Conservation (phyloP, 2,329 filamentous ascomycete species). For the Diaporthe australafricana region DNA sequence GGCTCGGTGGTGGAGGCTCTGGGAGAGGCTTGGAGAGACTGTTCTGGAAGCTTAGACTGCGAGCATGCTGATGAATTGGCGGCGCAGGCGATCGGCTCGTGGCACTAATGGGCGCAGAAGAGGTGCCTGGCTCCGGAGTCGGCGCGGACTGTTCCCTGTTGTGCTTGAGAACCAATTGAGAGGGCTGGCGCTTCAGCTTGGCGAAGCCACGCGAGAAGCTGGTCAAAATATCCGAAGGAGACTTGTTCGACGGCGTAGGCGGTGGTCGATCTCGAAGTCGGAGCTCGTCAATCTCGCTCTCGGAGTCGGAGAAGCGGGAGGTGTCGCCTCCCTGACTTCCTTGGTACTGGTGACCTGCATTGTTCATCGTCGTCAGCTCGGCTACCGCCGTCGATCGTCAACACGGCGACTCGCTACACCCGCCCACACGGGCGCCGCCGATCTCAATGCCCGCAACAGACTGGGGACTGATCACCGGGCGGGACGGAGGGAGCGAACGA, state of each 20-base stretch:
- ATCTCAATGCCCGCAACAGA: slow-evolving; percentile 25
- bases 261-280: slow-evolving; percentile 46
- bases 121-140: slow-evolving; percentile 41
- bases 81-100: slow-evolving; percentile 39
- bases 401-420: slow-evolving; percentile 31
- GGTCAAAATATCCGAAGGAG: slow-evolving; percentile 60
- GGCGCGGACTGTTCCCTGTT: slow-evolving; percentile 46
- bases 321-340: slow-evolving; percentile 45
- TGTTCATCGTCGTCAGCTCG: slow-evolving; percentile 50
- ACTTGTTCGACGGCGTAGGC: slow-evolving; percentile 49
- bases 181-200: slow-evolving; percentile 57
- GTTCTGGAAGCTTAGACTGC: slow-evolving; percentile 65
- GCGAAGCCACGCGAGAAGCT: slow-evolving; percentile 62
- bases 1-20: slow-evolving; percentile 57
- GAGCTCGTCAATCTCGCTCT: slow-evolving; percentile 49
- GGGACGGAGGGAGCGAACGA: background rate
- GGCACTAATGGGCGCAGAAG: slow-evolving; percentile 44
- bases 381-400: slow-evolving; percentile 25
- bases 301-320: slow-evolving; percentile 57
- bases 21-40: slow-evolving; percentile 70
- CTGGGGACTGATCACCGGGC: slow-evolving; percentile 17
- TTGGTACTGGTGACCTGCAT: slow-evolving; percentile 45
- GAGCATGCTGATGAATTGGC: slow-evolving; percentile 58
- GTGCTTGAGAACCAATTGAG: slow-evolving; percentile 51
- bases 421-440: slow-evolving; percentile 30